Evolutionary conservation across 225 moss, liverwort and hornwort species (phyloP).

Genomic region (Bryum argenteum): DNA sequence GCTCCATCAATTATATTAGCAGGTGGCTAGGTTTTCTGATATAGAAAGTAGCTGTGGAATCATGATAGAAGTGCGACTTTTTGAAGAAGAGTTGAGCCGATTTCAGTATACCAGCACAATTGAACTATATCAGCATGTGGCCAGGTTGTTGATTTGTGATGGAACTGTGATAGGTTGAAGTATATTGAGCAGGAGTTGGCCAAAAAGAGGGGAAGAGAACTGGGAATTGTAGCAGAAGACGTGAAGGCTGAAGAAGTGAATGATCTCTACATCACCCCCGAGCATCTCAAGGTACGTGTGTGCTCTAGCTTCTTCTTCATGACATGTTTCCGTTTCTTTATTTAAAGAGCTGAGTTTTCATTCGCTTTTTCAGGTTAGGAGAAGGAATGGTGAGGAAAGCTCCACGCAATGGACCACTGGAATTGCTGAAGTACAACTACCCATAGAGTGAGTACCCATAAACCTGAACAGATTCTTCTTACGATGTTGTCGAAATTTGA

Average conservation of each 20-base stretch:
- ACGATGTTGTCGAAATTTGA: too few relatives aligned
- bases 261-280: constrained; percentile 85
- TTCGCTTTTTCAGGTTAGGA: constrained; percentile 64
- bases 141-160: not conserved
- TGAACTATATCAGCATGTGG: not conserved
- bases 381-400: constrained; percentile 96
- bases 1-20: too few relatives aligned
- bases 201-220: constrained; percentile 77
- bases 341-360: not conserved
- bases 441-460: constrained; percentile 71
- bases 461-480: not conserved
- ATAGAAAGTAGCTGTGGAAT: too few relatives aligned
- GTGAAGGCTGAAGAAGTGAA: constrained; percentile 78
- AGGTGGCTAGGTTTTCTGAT: too few relatives aligned
- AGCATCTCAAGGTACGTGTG: constrained; percentile 83
- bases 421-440: constrained; percentile 97
- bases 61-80: too few relatives aligned
- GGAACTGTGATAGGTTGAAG: constrained; percentile 72
- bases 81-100: too few relatives aligned
- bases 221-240: constrained; percentile 68
- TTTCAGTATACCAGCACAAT: too few relatives aligned
- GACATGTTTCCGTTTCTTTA: not conserved
- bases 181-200: constrained; percentile 92
- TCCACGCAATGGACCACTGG: constrained; percentile 99
- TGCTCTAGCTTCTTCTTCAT: constrained; percentile 7